Conservation (phyloP, 371 early-diverging fungal genomes). For the Batkoa obscura region DNA sequence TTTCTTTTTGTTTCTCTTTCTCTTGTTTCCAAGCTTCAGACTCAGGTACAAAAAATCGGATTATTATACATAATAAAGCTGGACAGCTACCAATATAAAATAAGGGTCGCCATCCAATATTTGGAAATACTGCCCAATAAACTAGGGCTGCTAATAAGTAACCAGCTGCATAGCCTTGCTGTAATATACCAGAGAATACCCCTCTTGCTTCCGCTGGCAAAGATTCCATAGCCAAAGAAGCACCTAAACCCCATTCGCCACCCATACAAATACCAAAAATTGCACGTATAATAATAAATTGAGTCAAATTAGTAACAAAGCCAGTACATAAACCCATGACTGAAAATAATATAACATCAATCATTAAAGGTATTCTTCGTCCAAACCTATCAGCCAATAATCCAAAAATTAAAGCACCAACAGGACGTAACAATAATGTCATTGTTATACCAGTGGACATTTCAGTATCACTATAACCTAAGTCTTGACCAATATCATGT, state of each 20-base stretch:
- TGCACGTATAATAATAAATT: constrained; percentile 25
- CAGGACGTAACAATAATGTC: constrained; percentile 35
- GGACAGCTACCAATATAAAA: constrained; percentile 47
- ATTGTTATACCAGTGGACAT: constrained; percentile 27
- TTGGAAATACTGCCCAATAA: constrained; percentile 26
- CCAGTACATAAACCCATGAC: constrained; percentile 43
- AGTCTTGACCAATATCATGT: constrained; percentile 25
- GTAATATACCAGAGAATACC: constrained; percentile 50
- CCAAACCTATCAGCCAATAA: constrained; percentile 41
- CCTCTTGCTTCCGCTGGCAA: constrained; percentile 43
- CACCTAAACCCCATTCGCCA: constrained; percentile 62
- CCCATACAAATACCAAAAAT: constrained; percentile 54
- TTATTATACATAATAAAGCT: constrained; percentile 28
- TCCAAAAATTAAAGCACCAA: constrained; percentile 54
- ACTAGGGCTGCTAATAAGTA: constrained; percentile 37
- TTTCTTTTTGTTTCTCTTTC: constrained; percentile 14
- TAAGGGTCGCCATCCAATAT: constrained; percentile 41
- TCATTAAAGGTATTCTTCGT: constrained; percentile 44
- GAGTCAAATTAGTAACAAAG: constrained; percentile 31
- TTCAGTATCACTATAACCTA: constrained; percentile 25
- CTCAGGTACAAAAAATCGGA: constrained; percentile 44
- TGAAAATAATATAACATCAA: constrained; percentile 38
- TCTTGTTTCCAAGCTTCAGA: constrained; percentile 20
- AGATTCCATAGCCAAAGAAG: constrained; percentile 44
- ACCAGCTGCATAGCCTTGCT: constrained; percentile 47